These are phyloP conservation scores for Porogramme epimiltina DNA, from an alignment of 1,284 basidiomycete species.

Conservation along the genomic window DNA sequence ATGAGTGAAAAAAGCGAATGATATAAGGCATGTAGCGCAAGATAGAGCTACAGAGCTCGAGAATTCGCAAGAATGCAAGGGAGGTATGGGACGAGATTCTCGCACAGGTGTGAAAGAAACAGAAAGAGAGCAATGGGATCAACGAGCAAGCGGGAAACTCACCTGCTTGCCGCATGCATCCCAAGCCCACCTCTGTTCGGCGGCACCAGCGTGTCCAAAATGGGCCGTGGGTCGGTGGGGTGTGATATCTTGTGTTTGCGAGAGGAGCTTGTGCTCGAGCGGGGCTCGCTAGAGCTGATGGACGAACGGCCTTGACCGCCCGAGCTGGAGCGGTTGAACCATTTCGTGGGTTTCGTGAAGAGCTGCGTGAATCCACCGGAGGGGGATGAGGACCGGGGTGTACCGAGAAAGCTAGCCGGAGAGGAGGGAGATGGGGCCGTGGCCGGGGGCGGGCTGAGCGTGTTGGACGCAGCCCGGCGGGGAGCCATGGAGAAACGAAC, in stretches of 20 bases:
- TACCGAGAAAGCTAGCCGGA: conserved; percentile 23
- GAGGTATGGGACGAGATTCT: no score
- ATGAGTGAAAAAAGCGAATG: no score
- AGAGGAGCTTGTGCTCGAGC: conserved; percentile 53
- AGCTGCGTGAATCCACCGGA: conserved; percentile 32
- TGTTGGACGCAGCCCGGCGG: conserved; percentile 29
- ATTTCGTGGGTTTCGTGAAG: conserved; percentile 34
- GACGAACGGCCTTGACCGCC: conserved; percentile 30
- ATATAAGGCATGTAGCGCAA: no score
- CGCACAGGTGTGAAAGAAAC: no score
- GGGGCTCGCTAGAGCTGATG: conserved; percentile 42
- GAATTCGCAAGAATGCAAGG: no score
- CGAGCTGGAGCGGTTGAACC: conserved; percentile 35
- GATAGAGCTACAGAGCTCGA: no score
- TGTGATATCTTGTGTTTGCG: conserved; percentile 80
- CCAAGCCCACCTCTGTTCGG: conserved; percentile 29
- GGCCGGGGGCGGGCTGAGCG: conserved; percentile 31
- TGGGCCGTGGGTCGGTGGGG: conserved; percentile 77
- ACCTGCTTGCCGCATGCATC: conserved; percentile 47
- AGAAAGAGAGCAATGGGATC: not conserved
- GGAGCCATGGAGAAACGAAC: conserved; percentile 27
- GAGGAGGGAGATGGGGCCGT: conserved; percentile 26
- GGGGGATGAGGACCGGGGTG: conserved; percentile 34
- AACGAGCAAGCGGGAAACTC: conserved; percentile 27
- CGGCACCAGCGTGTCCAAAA: conserved; percentile 46